Evolutionary conservation across 1,284 basidiomycete genomes (phyloP).

Genomic region (Trichosporon sp.): DNA sequence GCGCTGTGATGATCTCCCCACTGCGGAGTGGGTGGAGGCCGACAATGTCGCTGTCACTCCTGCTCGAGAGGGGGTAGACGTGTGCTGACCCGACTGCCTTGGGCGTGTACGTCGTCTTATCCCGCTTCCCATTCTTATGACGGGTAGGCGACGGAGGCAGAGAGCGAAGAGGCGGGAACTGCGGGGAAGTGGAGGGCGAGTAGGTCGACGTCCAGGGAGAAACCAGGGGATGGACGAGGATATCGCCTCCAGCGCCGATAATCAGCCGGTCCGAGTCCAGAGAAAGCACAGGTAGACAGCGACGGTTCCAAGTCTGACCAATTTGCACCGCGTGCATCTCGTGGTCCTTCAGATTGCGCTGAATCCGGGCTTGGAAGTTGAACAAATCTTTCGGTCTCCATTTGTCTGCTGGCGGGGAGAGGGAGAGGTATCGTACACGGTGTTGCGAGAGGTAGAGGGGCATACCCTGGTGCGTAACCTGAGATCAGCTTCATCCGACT

Average conservation of each 20-base stretch:
- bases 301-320: slow-evolving; percentile 43
- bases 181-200: neutral
- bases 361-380: slow-evolving; percentile 37
- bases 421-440: slow-evolving; percentile 37
- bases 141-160: neutral
- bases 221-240: slow-evolving; percentile 44
- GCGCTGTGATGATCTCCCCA: slow-evolving; percentile 37
- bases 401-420: slow-evolving; percentile 26
- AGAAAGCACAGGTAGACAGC: slow-evolving; percentile 45
- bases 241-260: slow-evolving; percentile 41
- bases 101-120: neutral
- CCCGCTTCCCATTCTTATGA: neutral
- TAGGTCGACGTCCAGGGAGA: neutral
- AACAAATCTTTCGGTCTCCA: slow-evolving; percentile 38
- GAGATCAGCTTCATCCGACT: slow-evolving; percentile 18
- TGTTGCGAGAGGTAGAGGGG: slow-evolving; percentile 43
- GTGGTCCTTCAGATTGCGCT: slow-evolving; percentile 30
- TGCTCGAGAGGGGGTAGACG: slow-evolving; percentile 37
- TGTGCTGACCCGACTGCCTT: slow-evolving; percentile 17
- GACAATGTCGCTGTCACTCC: slow-evolving; percentile 44
- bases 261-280: slow-evolving; percentile 37
- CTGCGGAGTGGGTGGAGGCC: slow-evolving; percentile 37
- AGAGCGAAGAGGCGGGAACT: neutral
- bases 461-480: slow-evolving; percentile 43
- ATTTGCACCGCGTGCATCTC: slow-evolving; percentile 47